Conservation (phyloP, 2,329 filamentous ascomycete genomes). For the Ceratocystis albifundus region DNA sequence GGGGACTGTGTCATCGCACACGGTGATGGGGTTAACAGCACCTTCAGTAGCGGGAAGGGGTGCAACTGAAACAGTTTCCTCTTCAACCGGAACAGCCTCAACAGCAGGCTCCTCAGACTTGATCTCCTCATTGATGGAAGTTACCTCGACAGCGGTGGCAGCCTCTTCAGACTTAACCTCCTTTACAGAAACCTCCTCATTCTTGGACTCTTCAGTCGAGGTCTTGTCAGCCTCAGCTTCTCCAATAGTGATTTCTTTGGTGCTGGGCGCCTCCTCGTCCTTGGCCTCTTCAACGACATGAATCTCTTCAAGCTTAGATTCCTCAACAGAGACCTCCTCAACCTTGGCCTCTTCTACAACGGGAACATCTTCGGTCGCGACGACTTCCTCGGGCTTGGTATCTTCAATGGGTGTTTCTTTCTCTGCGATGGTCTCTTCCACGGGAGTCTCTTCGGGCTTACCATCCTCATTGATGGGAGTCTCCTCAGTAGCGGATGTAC, state of each 20-base stretch:
- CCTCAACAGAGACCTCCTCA: conserved; percentile 38
- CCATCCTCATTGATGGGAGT: conserved; percentile 26
- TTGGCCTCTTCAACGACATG: conserved; percentile 46
- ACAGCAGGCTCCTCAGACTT: conserved; percentile 39
- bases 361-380: not conserved
- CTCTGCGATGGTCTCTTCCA: conserved; percentile 44
- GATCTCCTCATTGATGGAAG: conserved; percentile 32
- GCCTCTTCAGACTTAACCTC: conserved; percentile 35
- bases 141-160: conserved; percentile 35
- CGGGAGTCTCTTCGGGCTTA: conserved; percentile 32
- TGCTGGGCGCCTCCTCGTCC: conserved; percentile 44
- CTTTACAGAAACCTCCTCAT: conserved; percentile 14
- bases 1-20: conserved; percentile 70
- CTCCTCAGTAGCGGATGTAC: conserved; percentile 34
- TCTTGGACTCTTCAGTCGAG: not conserved
- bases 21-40: conserved; percentile 65
- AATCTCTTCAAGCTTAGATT: conserved; percentile 68
- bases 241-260: conserved; percentile 39
- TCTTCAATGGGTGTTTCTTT: conserved; percentile 33
- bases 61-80: conserved; percentile 45
- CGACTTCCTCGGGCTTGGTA: conserved; percentile 27
- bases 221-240: conserved; percentile 9
- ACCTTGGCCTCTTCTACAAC: conserved; percentile 42
- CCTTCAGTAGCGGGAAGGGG: conserved; percentile 52
- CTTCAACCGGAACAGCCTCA: conserved; percentile 18